A percentile compares a stretch with the other conserved stretches of the same genome.
These are phyloP conservation scores for Naganishia sp. DNA, from an alignment of 1,284 basidiomycete species.

Conservation along the genomic window DNA sequence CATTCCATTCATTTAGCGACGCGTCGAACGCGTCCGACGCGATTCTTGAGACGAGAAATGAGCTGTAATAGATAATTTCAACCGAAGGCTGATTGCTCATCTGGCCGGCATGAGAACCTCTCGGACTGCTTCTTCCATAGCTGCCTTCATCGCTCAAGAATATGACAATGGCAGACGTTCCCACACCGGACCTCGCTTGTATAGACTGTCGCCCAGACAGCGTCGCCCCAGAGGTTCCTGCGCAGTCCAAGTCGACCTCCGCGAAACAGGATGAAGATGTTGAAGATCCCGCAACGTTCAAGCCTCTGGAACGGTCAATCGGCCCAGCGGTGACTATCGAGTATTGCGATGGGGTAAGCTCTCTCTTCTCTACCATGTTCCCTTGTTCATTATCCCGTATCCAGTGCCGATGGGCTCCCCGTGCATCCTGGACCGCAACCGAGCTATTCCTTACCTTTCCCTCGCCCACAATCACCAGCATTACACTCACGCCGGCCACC, in stretches of 20 bases:
- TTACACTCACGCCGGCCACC: constrained; percentile 72
- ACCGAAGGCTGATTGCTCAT: too few relatives aligned
- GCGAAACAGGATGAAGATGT: constrained; percentile 42
- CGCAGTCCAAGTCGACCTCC: background rate
- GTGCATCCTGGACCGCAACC: constrained; percentile 84
- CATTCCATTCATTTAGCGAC: constrained; percentile 17
- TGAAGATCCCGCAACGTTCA: constrained; percentile 63
- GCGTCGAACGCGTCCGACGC: background rate
- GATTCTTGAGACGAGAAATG: background rate
- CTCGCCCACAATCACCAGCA: constrained; percentile 65
- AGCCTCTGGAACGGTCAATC: constrained; percentile 61
- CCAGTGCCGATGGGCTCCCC: constrained; percentile 68
- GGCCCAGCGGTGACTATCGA: constrained; percentile 62
- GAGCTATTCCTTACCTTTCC: constrained; percentile 87
- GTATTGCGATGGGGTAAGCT: constrained; percentile 78
- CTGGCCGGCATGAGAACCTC: background rate
- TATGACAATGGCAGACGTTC: background rate
- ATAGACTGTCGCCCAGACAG: constrained; percentile 13
- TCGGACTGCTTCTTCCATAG: background rate
- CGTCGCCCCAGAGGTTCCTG: background rate
- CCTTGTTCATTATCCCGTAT: constrained; percentile 2
- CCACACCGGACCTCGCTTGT: background rate
- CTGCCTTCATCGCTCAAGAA: too few relatives aligned
- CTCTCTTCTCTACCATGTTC: constrained; percentile 12
- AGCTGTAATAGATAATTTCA: background rate